Conservation (phyloP, 345 rosid species). For the Luvunga scandens region DNA sequence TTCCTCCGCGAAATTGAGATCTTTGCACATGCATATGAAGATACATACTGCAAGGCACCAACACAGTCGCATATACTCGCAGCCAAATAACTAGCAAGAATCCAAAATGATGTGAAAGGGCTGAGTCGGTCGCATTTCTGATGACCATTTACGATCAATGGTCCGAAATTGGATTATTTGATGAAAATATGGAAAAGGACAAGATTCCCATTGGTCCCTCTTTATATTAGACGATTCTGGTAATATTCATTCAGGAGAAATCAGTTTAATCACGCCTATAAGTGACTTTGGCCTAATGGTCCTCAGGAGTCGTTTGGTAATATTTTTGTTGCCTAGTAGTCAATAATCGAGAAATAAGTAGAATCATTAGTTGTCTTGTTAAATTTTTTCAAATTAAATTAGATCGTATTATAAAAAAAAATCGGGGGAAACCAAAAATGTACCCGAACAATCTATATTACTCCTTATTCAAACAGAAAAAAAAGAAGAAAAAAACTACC, state of each 20-base stretch:
- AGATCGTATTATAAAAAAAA: no score
- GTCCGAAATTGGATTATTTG: neutral
- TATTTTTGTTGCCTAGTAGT: no score
- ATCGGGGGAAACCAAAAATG: no score
- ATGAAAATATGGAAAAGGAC: neutral
- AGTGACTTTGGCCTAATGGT: neutral
- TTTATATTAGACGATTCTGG: neutral
- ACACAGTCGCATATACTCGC: neutral
- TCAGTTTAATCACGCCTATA: neutral
- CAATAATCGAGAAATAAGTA: no score
- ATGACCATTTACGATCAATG: neutral
- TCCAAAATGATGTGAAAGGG: neutral
- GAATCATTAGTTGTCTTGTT: no score
- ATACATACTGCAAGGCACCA: neutral
- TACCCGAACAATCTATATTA: no score
- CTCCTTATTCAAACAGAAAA: no score
- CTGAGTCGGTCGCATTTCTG: neutral
- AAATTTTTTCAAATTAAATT: no score
- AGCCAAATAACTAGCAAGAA: neutral
- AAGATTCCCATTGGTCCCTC: neutral
- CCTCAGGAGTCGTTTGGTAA: neutral
- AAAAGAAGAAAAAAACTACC: no score
- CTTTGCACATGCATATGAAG: neutral
- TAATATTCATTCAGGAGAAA: neutral
- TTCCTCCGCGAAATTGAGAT: neutral